Evolutionary conservation across 345 rosid genomes (phyloP).

Genomic region (Ceriops decandra): DNA sequence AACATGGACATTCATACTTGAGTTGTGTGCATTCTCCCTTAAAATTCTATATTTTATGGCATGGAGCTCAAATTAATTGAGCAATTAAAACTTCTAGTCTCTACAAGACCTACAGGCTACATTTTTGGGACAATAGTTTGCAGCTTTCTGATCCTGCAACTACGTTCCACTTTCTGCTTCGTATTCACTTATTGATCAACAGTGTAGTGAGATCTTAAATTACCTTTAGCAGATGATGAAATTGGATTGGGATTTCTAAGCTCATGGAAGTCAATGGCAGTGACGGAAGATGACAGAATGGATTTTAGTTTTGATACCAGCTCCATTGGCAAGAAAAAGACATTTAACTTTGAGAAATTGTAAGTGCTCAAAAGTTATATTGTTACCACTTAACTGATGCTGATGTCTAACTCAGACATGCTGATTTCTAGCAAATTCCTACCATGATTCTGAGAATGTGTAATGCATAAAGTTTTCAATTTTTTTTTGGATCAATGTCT

Average conservation of each 20-base stretch:
- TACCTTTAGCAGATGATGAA: conserved; percentile 50
- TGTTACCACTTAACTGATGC: not conserved
- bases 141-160: not conserved
- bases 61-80: not conserved
- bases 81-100: not conserved
- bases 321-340: conserved; percentile 55
- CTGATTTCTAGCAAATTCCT: not conserved
- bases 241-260: conserved; percentile 67
- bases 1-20: too few species aligned
- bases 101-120: not conserved
- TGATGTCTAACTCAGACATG: not conserved
- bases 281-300: conserved; percentile 53
- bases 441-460: too few species aligned
- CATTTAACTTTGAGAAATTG: conserved; percentile 66
- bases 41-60: not conserved
- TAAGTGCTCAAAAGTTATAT: conserved; percentile 38
- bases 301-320: conserved; percentile 59
- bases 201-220: not conserved
- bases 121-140: not conserved
- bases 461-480: not conserved
- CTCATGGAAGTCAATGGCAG: conserved; percentile 68
- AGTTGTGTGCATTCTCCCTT: too few species aligned
- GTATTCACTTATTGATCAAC: not conserved
- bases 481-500: not conserved
- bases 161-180: not conserved